A percentile compares a stretch with the other conserved stretches of the same genome.
Conservation (phyloP, 2,329 filamentous ascomycete genomes). For the Talaromyces marneffei region DNA sequence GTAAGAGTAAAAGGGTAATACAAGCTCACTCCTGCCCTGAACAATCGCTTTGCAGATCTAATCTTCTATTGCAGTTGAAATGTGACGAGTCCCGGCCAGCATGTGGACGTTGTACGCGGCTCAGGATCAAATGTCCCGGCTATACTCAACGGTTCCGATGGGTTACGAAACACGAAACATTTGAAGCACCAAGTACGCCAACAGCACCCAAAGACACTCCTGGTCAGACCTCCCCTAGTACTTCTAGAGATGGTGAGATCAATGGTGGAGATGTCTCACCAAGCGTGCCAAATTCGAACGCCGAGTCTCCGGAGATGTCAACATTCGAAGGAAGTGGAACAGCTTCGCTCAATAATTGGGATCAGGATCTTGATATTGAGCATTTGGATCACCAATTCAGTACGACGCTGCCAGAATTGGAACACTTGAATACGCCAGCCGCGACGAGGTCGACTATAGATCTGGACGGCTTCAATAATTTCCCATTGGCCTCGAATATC, state of each 20-base stretch:
- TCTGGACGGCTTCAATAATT: neutral
- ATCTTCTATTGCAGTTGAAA: constrained; percentile 28
- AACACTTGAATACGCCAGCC: constrained; percentile 26
- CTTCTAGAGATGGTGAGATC: neutral
- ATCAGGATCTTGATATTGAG: constrained; percentile 13
- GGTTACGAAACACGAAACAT: constrained; percentile 31
- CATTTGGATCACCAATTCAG: constrained; percentile 28
- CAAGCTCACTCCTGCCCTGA: neutral
- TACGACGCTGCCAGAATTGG: constrained; percentile 28
- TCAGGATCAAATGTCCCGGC: constrained; percentile 34
- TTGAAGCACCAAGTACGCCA: constrained; percentile 11
- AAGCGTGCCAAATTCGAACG: neutral
- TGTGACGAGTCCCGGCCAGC: constrained; percentile 37
- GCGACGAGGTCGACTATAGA: constrained; percentile 9
- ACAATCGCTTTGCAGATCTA: neutral
- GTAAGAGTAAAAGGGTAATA: constrained; percentile 37
- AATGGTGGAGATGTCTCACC: neutral
- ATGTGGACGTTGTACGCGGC: constrained; percentile 33
- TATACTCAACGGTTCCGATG: constrained; percentile 35
- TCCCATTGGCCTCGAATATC: neutral
- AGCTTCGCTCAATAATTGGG: neutral
- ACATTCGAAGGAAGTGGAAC: neutral
- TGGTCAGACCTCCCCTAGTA: neutral
- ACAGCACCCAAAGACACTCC: neutral
- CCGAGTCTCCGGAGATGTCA: neutral